Conservation (phyloP, 2,329 filamentous ascomycete species). For the Diaporthe velutina region DNA sequence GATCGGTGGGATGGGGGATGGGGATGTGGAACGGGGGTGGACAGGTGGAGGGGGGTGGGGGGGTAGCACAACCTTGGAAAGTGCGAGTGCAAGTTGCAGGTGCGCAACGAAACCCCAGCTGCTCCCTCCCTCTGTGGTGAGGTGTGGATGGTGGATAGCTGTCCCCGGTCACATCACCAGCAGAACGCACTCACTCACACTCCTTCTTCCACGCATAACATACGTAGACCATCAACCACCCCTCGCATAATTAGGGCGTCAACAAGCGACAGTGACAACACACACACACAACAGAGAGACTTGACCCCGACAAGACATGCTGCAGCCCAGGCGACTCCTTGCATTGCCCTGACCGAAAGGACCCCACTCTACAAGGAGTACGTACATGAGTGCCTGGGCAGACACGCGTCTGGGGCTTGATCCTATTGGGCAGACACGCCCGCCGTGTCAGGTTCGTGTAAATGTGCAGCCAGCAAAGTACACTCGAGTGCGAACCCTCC, state of each 20-base stretch:
- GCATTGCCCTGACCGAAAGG: conserved; percentile 1
- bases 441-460: conserved; percentile 28
- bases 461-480: conserved; percentile 31
- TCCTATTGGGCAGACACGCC: conserved; percentile 23
- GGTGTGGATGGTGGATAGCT: neutral
- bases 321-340: conserved; percentile 21
- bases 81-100: neutral
- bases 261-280: neutral
- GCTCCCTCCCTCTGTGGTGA: neutral
- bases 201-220: neutral
- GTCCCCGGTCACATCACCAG: neutral
- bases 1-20: conserved; percentile 22
- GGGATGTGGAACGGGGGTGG: conserved; percentile 31
- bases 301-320: conserved; percentile 8
- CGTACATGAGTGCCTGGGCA: neutral
- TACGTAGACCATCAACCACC: neutral
- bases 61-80: conserved; percentile 22
- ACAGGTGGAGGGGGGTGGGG: conserved; percentile 20
- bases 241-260: conserved; percentile 12
- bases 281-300: neutral
- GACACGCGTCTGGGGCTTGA: conserved; percentile 16
- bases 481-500: conserved; percentile 41
- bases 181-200: neutral
- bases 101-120: neutral
- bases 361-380: neutral